phyloP scores from a whole-genome alignment of 2,329 filamentous ascomycete genomes.

The Trichophyton simii region DNA sequence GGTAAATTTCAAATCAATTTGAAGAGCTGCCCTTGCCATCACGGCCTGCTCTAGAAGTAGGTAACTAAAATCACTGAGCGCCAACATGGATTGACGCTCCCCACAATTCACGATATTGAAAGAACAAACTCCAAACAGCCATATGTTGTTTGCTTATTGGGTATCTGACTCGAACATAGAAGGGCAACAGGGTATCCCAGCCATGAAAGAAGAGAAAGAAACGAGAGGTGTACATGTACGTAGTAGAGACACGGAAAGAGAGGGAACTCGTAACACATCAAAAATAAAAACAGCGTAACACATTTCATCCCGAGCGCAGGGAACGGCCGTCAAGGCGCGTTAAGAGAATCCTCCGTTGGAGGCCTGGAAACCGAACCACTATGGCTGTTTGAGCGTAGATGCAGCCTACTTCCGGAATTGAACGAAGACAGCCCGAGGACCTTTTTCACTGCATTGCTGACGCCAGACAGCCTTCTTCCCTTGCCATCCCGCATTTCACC shows the following conservation, averaged over 20 bases:
- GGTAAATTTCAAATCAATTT: too few relatives aligned
- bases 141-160: neutral
- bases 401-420: conserved; percentile 25
- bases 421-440: conserved; percentile 27
- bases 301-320: neutral
- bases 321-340: neutral
- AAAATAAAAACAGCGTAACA: neutral
- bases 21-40: too few relatives aligned
- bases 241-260: too few relatives aligned
- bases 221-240: neutral
- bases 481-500: neutral
- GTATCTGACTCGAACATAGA: neutral
- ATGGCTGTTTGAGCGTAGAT: conserved; percentile 25
- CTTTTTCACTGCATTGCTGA: conserved; percentile 31
- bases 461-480: conserved; percentile 20
- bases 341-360: neutral
- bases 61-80: neutral
- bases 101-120: neutral
- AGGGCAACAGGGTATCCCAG: neutral
- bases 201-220: neutral
- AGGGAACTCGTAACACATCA: too few relatives aligned
- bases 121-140: conserved; percentile 1
- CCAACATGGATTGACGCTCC: neutral
- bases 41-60: neutral
- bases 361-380: neutral